Conservation (phyloP, 768 basidiomycete genomes). For the Lactarius vividus region DNA sequence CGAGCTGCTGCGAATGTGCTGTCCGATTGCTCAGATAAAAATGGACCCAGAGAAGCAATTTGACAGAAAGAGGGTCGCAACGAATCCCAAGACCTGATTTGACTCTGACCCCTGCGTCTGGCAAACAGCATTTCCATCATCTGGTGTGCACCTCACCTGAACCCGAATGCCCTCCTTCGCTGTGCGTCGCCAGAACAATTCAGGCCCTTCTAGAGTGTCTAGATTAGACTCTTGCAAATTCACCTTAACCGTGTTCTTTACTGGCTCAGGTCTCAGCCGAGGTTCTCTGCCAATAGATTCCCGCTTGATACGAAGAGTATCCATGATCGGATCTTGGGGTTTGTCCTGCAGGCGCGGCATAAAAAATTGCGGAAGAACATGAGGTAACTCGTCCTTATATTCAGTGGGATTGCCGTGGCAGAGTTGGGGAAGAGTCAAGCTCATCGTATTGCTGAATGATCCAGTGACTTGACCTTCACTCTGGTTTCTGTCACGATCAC, state of each 20-base stretch:
- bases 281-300: not conserved
- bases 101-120: slow-evolving; percentile 38
- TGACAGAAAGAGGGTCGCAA: slow-evolving; percentile 38
- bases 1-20: slow-evolving; percentile 54
- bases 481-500: not conserved
- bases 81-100: slow-evolving; percentile 63
- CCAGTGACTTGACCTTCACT: not conserved
- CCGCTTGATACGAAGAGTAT: slow-evolving; percentile 41
- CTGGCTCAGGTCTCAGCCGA: slow-evolving; percentile 11
- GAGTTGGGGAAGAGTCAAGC: slow-evolving; percentile 8
- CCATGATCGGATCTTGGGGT: slow-evolving; percentile 78
- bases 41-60: slow-evolving; percentile 44
- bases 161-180: slow-evolving; percentile 4
- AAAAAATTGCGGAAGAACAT: slow-evolving; percentile 43
- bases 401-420: not conserved
- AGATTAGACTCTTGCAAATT: not conserved
- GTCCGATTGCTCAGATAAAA: slow-evolving; percentile 66
- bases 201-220: not conserved
- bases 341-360: slow-evolving; percentile 65
- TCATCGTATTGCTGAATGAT: not conserved
- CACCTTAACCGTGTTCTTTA: slow-evolving; percentile 11
- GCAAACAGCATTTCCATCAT: not conserved
- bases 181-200: slow-evolving; percentile 14
- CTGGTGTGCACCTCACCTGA: slow-evolving; percentile 11
- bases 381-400: slow-evolving; percentile 19